phyloP scores from a whole-genome alignment of 2,329 filamentous ascomycete genomes.

The Fusarium sp. region DNA sequence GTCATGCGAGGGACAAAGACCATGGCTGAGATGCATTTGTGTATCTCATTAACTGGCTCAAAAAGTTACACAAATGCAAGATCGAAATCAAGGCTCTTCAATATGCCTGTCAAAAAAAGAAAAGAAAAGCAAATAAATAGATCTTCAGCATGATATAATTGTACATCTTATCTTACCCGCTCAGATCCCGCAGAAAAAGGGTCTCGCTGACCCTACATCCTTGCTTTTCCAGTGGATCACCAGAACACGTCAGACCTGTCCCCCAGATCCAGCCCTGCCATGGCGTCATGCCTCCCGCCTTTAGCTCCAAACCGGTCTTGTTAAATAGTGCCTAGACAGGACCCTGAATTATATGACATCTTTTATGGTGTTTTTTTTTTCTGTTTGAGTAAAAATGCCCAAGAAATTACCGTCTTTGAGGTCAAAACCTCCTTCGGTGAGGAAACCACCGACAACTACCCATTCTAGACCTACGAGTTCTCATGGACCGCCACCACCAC shows the following conservation, averaged over 20 bases:
- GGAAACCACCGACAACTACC: conserved; percentile 5
- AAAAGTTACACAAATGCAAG: background rate
- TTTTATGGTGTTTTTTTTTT: background rate
- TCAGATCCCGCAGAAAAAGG: conserved; percentile 13
- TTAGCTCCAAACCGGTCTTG: background rate
- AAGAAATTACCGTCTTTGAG: conserved; percentile 23
- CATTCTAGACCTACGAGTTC: conserved; percentile 27
- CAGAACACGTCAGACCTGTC: conserved; percentile 44
- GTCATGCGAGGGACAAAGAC: conserved; percentile 20
- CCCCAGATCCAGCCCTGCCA: conserved; percentile 16
- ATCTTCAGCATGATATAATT: conserved; percentile 21
- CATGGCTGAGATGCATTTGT: background rate
- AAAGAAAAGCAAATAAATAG: background rate
- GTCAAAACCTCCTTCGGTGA: conserved; percentile 32
- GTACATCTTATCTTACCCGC: conserved; percentile 15
- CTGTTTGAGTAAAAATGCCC: conserved; percentile 27
- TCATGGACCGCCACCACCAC: conserved; percentile 14
- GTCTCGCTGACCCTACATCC: conserved; percentile 14
- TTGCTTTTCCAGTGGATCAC: conserved; percentile 39
- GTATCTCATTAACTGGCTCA: background rate
- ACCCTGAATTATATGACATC: background rate
- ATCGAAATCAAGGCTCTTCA: conserved; percentile 19
- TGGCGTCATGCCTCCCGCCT: conserved; percentile 40
- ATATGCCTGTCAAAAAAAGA: background rate
- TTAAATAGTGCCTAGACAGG: conserved; percentile 2